Evolutionary conservation across 1,284 basidiomycete species (phyloP), one percentile per base, ranked within the genome.

Genomic region (Golubevia sp.): DNA sequence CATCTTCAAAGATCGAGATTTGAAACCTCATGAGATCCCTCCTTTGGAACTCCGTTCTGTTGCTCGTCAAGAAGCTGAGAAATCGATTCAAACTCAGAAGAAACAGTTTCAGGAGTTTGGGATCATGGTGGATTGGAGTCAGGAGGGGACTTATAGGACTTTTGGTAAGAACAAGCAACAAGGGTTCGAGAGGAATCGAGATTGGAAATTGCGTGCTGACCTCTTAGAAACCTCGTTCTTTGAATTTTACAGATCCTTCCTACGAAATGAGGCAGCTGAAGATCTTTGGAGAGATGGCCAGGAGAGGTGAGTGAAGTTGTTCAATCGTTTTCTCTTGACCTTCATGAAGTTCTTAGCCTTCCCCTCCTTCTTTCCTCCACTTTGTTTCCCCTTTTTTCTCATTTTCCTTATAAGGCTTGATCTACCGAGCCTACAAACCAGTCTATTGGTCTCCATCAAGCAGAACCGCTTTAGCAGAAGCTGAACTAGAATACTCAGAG

Each of bases 371-470:
- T 13, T 20, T 20, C 25, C 23, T 34, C 44, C 44, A 38, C 24
- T 5, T 44, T 30, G 5, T 1, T 21, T 25, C 34, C 4, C 30
- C 23, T 27, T 23, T 21, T 21, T 25, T 48, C 26, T 26, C 26
- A 23, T 18, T 1, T n/a, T n/a, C n/a, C n/a, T n/a, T n/a, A n/a
- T n/a, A n/a, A 90, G 92, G 90, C 44, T 87, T 95, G 24, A 92
- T 99, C 66, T 93, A 92, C 70, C 88, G 94, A 62, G 90, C 91
- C 64, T 90, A 92, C 70, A 90, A 93, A 21, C 97, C 97, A 0
- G 94, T 97, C 1, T 91, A 97, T 83, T 99, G 93, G 84, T 98
- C 96, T 0, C 96, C 96, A 0, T 97, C 94, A 0, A 96, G 95
- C 2, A 89, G 89, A 11, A 97, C 97, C 0, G 96, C 96, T 0